Conservation (phyloP, 768 basidiomycete species). For the Mycena filopes region DNA sequence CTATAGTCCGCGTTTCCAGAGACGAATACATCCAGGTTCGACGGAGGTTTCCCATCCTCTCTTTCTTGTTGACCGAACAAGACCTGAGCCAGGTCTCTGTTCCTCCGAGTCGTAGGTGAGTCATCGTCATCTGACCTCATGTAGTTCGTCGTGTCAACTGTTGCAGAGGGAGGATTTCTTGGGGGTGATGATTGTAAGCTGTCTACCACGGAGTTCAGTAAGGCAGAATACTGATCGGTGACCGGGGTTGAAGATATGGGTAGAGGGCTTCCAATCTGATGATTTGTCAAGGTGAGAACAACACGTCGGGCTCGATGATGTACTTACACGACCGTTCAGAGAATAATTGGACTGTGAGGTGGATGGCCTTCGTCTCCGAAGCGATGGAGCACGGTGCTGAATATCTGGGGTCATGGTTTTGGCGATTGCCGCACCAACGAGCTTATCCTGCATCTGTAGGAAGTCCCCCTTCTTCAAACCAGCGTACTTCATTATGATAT, state of each 20-base stretch:
- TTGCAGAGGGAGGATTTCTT: slow-evolving; percentile 27
- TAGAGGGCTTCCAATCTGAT: slow-evolving; percentile 70
- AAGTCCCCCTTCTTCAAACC: slow-evolving; percentile 81
- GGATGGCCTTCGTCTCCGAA: slow-evolving; percentile 79
- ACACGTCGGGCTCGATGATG: slow-evolving; percentile 19
- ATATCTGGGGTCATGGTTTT: slow-evolving; percentile 67
- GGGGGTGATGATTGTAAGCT: slow-evolving; percentile 54
- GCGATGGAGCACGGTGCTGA: slow-evolving; percentile 74
- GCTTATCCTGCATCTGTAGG: slow-evolving; percentile 76
- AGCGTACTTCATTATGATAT: slow-evolving; percentile 69
- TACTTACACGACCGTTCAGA: slow-evolving; percentile 58
- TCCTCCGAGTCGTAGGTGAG: slow-evolving; percentile 68
- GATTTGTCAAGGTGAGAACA: slow-evolving; percentile 28
- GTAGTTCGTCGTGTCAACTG: slow-evolving; percentile 29
- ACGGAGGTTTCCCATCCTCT: slow-evolving; percentile 33
- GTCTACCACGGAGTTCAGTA: slow-evolving; percentile 71
- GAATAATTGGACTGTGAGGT: slow-evolving; percentile 87
- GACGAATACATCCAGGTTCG: slow-evolving; percentile 31
- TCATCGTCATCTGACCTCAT: slow-evolving; percentile 45
- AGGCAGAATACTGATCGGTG: slow-evolving; percentile 64
- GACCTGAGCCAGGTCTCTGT: slow-evolving; percentile 80
- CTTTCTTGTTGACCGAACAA: slow-evolving; percentile 68
- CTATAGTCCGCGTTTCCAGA: neutral
- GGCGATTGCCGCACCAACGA: slow-evolving; percentile 70
- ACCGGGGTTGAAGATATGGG: slow-evolving; percentile 45